Conservation (phyloP, 805 yeast genomes). For the Kuraishia borneana region DNA sequence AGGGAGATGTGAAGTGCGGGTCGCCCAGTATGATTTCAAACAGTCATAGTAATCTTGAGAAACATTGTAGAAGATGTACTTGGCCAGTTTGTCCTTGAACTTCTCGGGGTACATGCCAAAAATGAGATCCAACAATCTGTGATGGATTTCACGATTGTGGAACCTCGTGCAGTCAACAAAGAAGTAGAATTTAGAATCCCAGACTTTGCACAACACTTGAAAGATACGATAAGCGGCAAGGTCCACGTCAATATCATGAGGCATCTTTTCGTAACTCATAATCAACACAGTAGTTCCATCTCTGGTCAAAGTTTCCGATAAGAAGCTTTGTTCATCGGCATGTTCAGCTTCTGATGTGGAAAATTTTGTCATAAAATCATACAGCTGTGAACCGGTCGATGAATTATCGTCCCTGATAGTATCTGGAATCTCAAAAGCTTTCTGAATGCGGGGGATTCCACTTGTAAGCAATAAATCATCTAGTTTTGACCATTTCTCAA, state of each 20-base stretch:
- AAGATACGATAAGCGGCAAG: constrained; percentile 46
- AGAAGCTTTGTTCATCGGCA: constrained; percentile 31
- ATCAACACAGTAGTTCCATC: constrained; percentile 69
- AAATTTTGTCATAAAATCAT: constrained; percentile 66
- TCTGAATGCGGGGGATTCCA: background rate
- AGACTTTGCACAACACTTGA: constrained; percentile 56
- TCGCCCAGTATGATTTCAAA: constrained; percentile 4
- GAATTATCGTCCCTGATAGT: constrained; percentile 34
- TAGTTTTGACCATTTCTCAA: background rate
- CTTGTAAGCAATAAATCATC: background rate
- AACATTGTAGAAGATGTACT: constrained; percentile 40
- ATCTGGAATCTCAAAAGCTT: constrained; percentile 37
- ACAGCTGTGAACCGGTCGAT: constrained; percentile 39
- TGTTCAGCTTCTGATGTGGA: constrained; percentile 39
- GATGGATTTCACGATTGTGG: constrained; percentile 10
- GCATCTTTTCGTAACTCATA: constrained; percentile 31
- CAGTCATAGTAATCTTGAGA: constrained; percentile 16
- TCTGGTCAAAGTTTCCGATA: constrained; percentile 53
- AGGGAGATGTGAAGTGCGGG: background rate
- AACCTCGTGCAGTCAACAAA: constrained; percentile 65
- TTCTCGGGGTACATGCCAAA: constrained; percentile 33
- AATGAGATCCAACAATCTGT: constrained; percentile 7
- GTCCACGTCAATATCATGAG: constrained; percentile 29
- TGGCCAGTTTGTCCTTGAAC: constrained; percentile 38
- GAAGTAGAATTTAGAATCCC: constrained; percentile 56